Percentiles rank a stretch among this genome's conserved stretches.
Conservation (phyloP, 495 filamentous ascomycete species). For the Pyronema omphalodes region DNA sequence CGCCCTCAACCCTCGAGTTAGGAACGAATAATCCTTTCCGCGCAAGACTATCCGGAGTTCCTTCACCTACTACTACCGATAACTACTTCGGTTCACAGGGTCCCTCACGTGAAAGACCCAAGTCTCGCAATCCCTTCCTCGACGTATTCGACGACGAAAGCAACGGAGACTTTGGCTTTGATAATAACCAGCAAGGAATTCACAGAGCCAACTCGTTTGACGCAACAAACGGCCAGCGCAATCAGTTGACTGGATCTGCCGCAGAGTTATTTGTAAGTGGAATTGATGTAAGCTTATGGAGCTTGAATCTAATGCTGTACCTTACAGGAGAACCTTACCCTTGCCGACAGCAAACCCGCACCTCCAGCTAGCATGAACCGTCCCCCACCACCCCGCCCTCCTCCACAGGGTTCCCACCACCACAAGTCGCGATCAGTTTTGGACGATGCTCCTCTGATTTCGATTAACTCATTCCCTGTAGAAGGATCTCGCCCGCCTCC, state of each 20-base stretch:
- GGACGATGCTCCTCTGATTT: slow-evolving; percentile 31
- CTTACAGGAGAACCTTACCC: slow-evolving; percentile 33
- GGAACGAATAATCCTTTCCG: slow-evolving; percentile 97
- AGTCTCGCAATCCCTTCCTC: slow-evolving; percentile 83
- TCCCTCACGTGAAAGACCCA: slow-evolving; percentile 40
- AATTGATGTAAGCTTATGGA: too few relatives aligned
- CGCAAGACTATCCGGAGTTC: slow-evolving; percentile 40
- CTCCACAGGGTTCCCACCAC: slow-evolving; percentile 32
- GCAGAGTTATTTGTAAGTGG: slow-evolving; percentile 79
- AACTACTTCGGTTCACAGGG: slow-evolving; percentile 34
- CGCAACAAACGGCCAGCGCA: slow-evolving; percentile 31
- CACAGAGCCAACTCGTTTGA: slow-evolving; percentile 40
- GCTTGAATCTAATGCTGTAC: background rate
- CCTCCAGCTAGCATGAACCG: slow-evolving; percentile 6
- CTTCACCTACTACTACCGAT: slow-evolving; percentile 40
- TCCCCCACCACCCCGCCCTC: slow-evolving; percentile 25
- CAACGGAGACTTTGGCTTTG: slow-evolving; percentile 27
- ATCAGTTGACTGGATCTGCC: slow-evolving; percentile 41
- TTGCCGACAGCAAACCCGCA: slow-evolving; percentile 18
- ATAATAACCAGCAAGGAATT: slow-evolving; percentile 24
- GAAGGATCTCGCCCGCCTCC: slow-evolving; percentile 13
- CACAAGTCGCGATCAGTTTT: slow-evolving; percentile 40
- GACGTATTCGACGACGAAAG: slow-evolving; percentile 45
- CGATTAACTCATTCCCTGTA: slow-evolving; percentile 15
- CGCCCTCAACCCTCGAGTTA: slow-evolving; percentile 36